These are phyloP conservation scores for Physcomitrium patens DNA, from an alignment of 225 moss, liverwort and hornwort species.

Conservation along the genomic window DNA sequence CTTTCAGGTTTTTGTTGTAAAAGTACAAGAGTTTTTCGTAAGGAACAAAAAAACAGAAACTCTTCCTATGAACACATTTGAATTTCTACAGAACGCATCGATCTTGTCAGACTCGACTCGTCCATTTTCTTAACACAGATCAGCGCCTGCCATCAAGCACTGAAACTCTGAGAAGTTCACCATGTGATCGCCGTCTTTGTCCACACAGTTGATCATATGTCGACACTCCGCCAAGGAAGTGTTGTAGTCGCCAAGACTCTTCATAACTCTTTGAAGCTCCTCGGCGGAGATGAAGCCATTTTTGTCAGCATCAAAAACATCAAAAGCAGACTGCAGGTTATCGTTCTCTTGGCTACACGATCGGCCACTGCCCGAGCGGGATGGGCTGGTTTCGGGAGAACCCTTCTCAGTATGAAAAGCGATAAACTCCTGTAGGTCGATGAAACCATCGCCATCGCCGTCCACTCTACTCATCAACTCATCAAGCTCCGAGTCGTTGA, in stretches of 20 bases:
- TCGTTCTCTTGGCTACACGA: constrained; percentile 25
- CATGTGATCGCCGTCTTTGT: constrained; percentile 35
- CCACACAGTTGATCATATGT: constrained; percentile 48
- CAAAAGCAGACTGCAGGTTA: constrained; percentile 55
- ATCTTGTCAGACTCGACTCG: too few species aligned
- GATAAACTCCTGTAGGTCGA: constrained; percentile 57
- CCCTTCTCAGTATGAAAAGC: constrained; percentile 42
- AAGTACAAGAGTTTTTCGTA: too few species aligned
- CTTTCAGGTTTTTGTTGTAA: too few species aligned
- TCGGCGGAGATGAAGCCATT: constrained; percentile 60
- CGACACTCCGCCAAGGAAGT: constrained; percentile 54
- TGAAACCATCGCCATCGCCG: constrained; percentile 61
- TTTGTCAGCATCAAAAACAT: constrained; percentile 56
- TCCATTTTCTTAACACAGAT: too few species aligned
- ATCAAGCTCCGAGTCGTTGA: constrained; percentile 47
- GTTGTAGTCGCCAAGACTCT: constrained; percentile 50
- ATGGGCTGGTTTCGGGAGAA: not conserved
- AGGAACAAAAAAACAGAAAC: too few species aligned
- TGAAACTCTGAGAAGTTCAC: constrained; percentile 41
- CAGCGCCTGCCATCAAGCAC: constrained; percentile 29
- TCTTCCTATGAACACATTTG: too few species aligned
- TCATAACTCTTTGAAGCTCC: constrained; percentile 55
- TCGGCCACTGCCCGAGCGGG: not conserved
- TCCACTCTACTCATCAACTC: constrained; percentile 53
- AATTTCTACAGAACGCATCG: too few species aligned